Evolutionary conservation across 176 grass and related monocot species (phyloP), one percentile per base, ranked within the genome.

Genomic region (Panicum miliaceum): DNA sequence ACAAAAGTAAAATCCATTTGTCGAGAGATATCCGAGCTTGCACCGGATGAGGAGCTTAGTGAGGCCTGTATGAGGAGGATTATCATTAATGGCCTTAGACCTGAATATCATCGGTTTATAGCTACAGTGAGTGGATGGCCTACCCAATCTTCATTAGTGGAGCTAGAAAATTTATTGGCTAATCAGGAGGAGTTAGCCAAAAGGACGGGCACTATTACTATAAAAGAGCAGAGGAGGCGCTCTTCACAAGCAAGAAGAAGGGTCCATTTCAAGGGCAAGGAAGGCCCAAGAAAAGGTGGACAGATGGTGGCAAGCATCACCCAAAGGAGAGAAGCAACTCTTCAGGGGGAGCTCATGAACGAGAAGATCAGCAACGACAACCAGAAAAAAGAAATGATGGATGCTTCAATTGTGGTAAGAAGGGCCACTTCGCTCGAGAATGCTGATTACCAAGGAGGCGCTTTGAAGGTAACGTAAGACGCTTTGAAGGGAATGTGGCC

Each of bases 171-270:
- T 73, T 13, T 32, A 32, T 32, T 32, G 29, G 29, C 29, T 32
- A 32, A 32, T 32, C 29, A 32, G 29, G 29, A 32, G 42, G 61
- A 50, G 22, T 46, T 78, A 76, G 20, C 40, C 6, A 67, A 81
- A 5, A 7, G 82, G 12, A 82, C 53, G 51, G 6, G 1, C 0
- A 29, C 52, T 14, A 41, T 77, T 2, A 77, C 26, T 12, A 0
- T 78, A 1, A 90, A 86, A 13, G 19, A 65, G 62, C 86, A 41
- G 34, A 85, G 15, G 22, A 82, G n/a, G 68, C 12, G n/a, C n/a
- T n/a, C n/a, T 36, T 34, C 19, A 71, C 12, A 12, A 65, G 0
- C 2, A 48, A 47, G 32, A 79, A 10, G 42, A 88, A 59, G n/a
- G 6, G 57, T 65, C 51, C 27, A 67, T 1, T 9, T 45, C 27